Evolutionary conservation across 2,329 filamentous ascomycete species (phyloP).

Genomic region (Phaeoacremonium minimum): DNA sequence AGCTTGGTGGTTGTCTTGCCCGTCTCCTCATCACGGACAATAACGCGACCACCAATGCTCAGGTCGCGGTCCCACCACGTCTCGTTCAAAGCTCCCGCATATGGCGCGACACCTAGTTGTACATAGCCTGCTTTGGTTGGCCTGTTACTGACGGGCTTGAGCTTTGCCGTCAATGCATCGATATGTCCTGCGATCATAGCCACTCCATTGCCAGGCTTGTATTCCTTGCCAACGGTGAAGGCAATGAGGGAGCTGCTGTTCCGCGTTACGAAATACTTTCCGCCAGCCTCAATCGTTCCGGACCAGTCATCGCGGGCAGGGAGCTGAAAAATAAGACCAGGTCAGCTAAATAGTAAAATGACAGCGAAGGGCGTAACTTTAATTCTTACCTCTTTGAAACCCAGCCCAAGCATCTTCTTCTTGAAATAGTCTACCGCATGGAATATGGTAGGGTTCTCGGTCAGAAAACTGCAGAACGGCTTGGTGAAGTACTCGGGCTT

Average conservation of each 20-base stretch:
- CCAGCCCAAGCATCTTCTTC: constrained; percentile 63
- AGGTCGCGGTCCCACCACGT: constrained; percentile 99
- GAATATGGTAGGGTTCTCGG: constrained; percentile 87
- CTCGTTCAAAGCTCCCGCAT: constrained; percentile 78
- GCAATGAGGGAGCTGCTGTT: constrained; percentile 85
- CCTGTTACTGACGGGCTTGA: constrained; percentile 88
- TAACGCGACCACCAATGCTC: constrained; percentile 81
- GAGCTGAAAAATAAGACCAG: constrained; percentile 40
- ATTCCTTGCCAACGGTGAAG: constrained; percentile 76
- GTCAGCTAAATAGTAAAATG: constrained; percentile 3
- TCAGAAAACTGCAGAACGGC: constrained; percentile 85
- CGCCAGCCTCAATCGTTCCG: constrained; percentile 66
- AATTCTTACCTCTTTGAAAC: constrained; percentile 69
- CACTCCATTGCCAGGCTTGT: constrained; percentile 79
- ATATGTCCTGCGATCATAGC: constrained; percentile 90
- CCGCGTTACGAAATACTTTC: constrained; percentile 83
- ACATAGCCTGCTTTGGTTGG: constrained; percentile 80
- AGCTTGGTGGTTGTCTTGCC: constrained; percentile 78
- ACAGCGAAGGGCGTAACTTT: too few relatives aligned
- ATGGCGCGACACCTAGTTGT: constrained; percentile 88
- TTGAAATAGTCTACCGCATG: constrained; percentile 81
- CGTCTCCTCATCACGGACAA: constrained; percentile 68
- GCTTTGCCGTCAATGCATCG: constrained; percentile 81
- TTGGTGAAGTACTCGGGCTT: constrained; percentile 67
- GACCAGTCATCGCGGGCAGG: constrained; percentile 76